These are phyloP conservation scores for Acanthamoeba divionensis DNA, from an alignment of 208 protist species.

Conservation along the genomic window DNA sequence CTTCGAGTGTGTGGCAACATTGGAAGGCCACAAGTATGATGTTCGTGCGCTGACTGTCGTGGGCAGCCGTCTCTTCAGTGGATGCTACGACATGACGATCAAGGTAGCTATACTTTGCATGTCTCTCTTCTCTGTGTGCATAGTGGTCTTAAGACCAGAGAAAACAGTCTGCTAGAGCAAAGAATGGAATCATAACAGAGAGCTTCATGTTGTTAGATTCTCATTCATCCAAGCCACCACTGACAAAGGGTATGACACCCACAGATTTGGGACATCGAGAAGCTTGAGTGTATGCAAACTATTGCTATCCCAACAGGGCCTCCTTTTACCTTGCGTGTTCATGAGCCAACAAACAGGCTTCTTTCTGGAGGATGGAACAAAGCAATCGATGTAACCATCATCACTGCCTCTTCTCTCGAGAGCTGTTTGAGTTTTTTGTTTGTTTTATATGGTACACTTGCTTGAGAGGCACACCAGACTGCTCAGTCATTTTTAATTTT, in stretches of 20 bases:
- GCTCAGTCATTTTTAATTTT: too few species aligned
- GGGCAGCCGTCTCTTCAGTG: not conserved
- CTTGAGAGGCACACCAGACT: too few species aligned
- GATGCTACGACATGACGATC: constrained; percentile 28
- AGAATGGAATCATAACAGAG: too few species aligned
- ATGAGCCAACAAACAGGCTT: not conserved
- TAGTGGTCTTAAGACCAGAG: too few species aligned
- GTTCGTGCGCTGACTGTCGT: not conserved
- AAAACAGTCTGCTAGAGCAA: too few species aligned
- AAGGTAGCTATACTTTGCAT: not conserved
- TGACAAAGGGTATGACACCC: too few species aligned
- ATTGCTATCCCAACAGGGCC: not conserved
- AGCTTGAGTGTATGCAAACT: not conserved
- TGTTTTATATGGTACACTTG: too few species aligned
- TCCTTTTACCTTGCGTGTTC: not conserved
- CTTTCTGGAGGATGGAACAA: constrained; percentile 22
- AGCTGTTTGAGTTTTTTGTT: too few species aligned
- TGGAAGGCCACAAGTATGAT: not conserved
- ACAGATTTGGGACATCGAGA: constrained; percentile 4
- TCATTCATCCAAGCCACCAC: too few species aligned
- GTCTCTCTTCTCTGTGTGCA: too few species aligned
- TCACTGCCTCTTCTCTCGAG: too few species aligned
- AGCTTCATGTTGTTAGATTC: too few species aligned
- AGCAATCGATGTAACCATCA: not conserved
- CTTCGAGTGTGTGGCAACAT: not conserved